Base-by-base conservation (phyloP, 495 filamentous ascomycete species). In the Sordaria brevicollis region DNA sequence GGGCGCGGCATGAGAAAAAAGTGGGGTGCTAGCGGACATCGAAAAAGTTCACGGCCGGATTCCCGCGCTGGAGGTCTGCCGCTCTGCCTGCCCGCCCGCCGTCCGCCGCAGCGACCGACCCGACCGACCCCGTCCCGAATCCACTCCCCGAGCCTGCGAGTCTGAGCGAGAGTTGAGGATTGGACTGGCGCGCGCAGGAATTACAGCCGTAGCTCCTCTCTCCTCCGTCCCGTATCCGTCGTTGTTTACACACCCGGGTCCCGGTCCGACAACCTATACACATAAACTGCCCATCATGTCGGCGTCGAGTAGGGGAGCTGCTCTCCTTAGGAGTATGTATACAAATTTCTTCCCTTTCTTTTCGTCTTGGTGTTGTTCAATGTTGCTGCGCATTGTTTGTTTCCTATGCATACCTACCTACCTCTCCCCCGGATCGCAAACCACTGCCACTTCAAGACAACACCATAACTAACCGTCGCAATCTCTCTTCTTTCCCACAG, bases 281-380 rank as follows among this genome's bases (percentile, higher is more conserved):
- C 36, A 69, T 15, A 35, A 66, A 72, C 69, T 66, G 41, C 69
- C 72, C 67, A 82, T 72, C 70, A 86, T 87, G 84, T 80, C 83
- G 71, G 80, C 81, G 69, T 78, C 81, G 65, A 83, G 85, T 78
- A 84, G 84, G 81, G 84, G 85, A 66, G 76, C 80, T 66, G 77
- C 79, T 29, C 73, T 85, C 67, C 75, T 86, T 71, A 79, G 76
- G 77, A 76, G 79, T 83, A 75, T 74, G 79, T 67, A 70, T 33
- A 39, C n/a, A n/a, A n/a, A 35, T 15, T 31, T 31, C 54, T 54
- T 13, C 25, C 35, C 33, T 70, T 29, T 38, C 35, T 34, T 17
- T 36, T 69, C 11, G 17, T 11, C n/a, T 36, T 66, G 4, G 35
- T 15, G 2, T 21, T 5, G 19, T 25, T 15, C 13, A 31, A 31